phyloP scores from a whole-genome alignment of 2,329 filamentous ascomycete genomes.

The Alternaria sp. region DNA sequence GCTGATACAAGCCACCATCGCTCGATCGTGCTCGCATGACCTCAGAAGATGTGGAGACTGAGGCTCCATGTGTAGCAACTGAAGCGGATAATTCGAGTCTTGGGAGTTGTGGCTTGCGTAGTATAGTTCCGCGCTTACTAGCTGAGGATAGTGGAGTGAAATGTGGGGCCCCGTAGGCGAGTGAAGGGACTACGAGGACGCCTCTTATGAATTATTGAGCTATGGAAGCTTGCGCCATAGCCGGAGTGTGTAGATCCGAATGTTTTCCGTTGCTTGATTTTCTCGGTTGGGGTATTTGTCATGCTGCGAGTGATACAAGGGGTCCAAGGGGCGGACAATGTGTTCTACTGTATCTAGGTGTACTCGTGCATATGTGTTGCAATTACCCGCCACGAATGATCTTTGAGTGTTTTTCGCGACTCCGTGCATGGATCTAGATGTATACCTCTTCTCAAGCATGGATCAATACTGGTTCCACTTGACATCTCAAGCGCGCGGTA shows the following conservation, averaged over 20 bases:
- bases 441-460: background rate
- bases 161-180: slow-evolving; percentile 14
- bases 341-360: background rate
- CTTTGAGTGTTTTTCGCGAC: background rate
- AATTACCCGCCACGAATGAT: background rate
- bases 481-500: background rate
- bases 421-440: background rate
- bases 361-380: background rate
- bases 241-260: background rate
- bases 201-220: background rate
- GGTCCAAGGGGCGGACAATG: background rate
- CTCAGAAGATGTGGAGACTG: background rate
- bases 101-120: slow-evolving; percentile 4
- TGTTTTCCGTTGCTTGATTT: background rate
- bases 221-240: background rate
- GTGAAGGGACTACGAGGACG: background rate
- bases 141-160: slow-evolving; percentile 30
- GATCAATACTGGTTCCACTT: background rate
- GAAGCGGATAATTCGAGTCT: background rate
- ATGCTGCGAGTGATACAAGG: background rate
- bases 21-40: slow-evolving; percentile 4
- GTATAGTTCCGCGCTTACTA: slow-evolving; percentile 27
- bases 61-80: background rate
- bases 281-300: background rate
- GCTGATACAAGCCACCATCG: slow-evolving; percentile 4